Percentiles rank a stretch among this genome's conserved stretches.
Conservation (phyloP, 1,284 basidiomycete genomes). For the Xerocomus alliaceus region DNA sequence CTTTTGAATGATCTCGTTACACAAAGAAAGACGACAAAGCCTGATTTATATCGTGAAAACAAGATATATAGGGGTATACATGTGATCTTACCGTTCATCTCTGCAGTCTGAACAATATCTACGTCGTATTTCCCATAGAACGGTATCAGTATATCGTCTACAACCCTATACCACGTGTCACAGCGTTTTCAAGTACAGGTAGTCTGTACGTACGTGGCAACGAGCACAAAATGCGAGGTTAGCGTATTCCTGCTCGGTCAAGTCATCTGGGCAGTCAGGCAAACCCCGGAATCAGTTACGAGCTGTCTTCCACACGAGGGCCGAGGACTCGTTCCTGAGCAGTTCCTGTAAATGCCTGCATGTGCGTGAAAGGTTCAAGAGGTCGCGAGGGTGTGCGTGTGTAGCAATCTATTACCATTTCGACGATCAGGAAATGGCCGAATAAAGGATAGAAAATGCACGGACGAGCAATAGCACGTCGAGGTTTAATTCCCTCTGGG, state of each 20-base stretch:
- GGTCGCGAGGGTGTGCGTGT: conserved; percentile 23
- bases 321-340: conserved; percentile 27
- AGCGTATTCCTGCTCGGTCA: conserved; percentile 43
- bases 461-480: conserved; percentile 17
- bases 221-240: conserved; percentile 30
- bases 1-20: not conserved
- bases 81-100: not conserved
- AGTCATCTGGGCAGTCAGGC: conserved; percentile 36
- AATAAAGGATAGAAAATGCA: not conserved
- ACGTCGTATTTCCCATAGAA: conserved; percentile 17
- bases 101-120: conserved; percentile 20
- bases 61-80: not conserved
- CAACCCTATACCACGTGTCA: conserved; percentile 3
- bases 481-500: conserved; percentile 15
- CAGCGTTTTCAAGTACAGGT: not conserved
- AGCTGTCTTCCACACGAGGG: conserved; percentile 27
- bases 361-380: conserved; percentile 34
- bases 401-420: conserved; percentile 2
- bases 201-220: conserved; percentile 19
- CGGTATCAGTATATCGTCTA: not conserved
- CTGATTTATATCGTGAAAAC: not conserved
- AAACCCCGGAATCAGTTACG: conserved; percentile 10
- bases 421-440: not conserved
- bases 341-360: conserved; percentile 26
- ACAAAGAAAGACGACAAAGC: not conserved